Conservation (phyloP, 306 rosid species). For the Sesbania bispinosa region DNA sequence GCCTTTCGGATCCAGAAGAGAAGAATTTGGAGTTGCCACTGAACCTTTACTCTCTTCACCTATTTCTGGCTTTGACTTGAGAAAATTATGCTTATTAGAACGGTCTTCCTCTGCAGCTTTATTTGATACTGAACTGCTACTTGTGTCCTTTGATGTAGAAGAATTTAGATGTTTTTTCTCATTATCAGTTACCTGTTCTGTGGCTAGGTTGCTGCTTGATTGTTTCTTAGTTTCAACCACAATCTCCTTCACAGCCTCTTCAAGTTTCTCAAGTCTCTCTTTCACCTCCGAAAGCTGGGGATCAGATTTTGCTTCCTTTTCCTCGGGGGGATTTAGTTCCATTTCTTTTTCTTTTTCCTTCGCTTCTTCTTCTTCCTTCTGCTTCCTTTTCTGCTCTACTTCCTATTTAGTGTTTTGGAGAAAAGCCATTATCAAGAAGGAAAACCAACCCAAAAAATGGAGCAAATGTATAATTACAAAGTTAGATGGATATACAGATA, state of each 20-base stretch:
- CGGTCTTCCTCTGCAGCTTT: too few species aligned
- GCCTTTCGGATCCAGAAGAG: too few species aligned
- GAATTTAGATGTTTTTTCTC: too few species aligned
- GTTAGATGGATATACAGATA: background rate
- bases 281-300: constrained; percentile 61
- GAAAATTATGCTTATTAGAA: constrained; percentile 21
- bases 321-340: constrained; percentile 50
- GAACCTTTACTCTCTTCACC: constrained; percentile 17
- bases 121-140: too few species aligned
- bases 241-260: constrained; percentile 74
- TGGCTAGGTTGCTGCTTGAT: too few species aligned
- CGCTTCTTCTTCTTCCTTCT: constrained; percentile 57
- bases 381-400: constrained; percentile 62
- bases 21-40: too few species aligned
- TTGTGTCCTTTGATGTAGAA: too few species aligned
- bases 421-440: constrained; percentile 18
- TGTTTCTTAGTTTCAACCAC: too few species aligned
- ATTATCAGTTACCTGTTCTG: too few species aligned
- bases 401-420: constrained; percentile 48
- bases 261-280: constrained; percentile 76
- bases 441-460: constrained; percentile 21
- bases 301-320: constrained; percentile 33
- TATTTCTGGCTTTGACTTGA: constrained; percentile 25
- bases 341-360: constrained; percentile 52
- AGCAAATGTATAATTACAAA: background rate